A percentile compares a stretch with the other conserved stretches of the same genome.
Conservation (phyloP, 192 early-diverging fungal species). For the Backusella liffmaniae region DNA sequence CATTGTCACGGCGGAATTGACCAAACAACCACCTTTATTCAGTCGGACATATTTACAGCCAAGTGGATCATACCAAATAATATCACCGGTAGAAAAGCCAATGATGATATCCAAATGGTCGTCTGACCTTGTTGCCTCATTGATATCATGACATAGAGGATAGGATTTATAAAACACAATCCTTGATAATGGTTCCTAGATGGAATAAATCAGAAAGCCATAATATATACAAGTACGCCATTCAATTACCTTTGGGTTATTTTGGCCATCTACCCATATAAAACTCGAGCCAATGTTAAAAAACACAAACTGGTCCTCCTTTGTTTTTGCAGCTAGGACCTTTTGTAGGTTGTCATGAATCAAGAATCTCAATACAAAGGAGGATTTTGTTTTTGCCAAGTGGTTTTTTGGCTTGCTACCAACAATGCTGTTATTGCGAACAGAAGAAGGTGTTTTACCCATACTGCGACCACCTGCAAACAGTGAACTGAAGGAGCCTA, state of each 20-base stretch:
- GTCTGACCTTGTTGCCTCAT: slow-evolving; percentile 59
- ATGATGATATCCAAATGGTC: slow-evolving; percentile 85
- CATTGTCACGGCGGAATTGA: slow-evolving; percentile 66
- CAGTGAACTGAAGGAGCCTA: slow-evolving; percentile 17
- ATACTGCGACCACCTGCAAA: background rate
- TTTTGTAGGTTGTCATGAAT: slow-evolving; percentile 65
- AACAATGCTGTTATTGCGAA: background rate
- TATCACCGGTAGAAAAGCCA: slow-evolving; percentile 77
- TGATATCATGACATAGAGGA: slow-evolving; percentile 88
- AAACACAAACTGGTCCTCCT: slow-evolving; percentile 65
- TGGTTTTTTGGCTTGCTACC: slow-evolving; percentile 54
- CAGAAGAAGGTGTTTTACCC: background rate
- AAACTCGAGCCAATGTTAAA: slow-evolving; percentile 72
- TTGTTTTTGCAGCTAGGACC: slow-evolving; percentile 45
- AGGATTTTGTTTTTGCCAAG: slow-evolving; percentile 70
- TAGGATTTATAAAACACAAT: slow-evolving; percentile 75
- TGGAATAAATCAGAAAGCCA: too few species aligned
- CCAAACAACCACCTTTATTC: slow-evolving; percentile 79
- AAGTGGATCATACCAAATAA: slow-evolving; percentile 86
- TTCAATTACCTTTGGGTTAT: slow-evolving; percentile 46
- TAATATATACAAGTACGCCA: too few species aligned
- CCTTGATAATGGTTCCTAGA: slow-evolving; percentile 71
- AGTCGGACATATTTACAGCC: slow-evolving; percentile 82
- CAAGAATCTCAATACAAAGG: slow-evolving; percentile 64
- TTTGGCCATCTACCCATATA: slow-evolving; percentile 64